Evolutionary conservation across 140 eudicot genomes (phyloP), one percentile per base, ranked within the genome.

Genomic region (Anethum foeniculum): DNA sequence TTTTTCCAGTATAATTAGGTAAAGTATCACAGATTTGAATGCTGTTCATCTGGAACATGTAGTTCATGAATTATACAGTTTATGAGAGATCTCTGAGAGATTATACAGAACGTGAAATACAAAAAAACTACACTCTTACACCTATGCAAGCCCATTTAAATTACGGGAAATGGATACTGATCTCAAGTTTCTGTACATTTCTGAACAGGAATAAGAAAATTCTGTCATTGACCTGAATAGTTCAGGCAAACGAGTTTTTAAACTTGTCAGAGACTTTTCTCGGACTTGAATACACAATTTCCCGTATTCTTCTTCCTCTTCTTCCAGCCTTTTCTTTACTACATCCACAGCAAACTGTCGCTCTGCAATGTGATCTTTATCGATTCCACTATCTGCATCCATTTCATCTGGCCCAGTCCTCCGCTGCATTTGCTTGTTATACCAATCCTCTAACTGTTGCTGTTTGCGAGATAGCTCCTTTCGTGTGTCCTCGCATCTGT

Each of bases 231-330:
- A 89, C 78, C 90, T 81, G 60, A 94, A 92, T 74, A 92, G 88
- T 84, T 92, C 98, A 0, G 98, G 98, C 84, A 94, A 85, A 15
- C 92, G 89, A 75, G 90, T 90, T 84, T 81, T 92, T 67, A 94
- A 82, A 80, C 87, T 94, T 82, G 89, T 85, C 80, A 94, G 83
- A 30, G 98, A 90, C 86, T 92, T 94, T 49, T 94, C 93, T 84
- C 98, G 88, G 23, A 92, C 97, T 68, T 94, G 98, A 81, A 90
- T 47, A 54, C 95, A 90, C 39, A 86, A 92, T 84, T 83, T 86
- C 81, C 87, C 85, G 56, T 89, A 94, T 18, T 32, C 87, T 51
- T 88, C 92, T 58, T 90, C 94, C 25, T 90, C 98, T 0, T 92
- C 97, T 83, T 92, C 93, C 83, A 94, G 78, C 60, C 90, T 86